A percentile compares a stretch with the other conserved stretches of the same genome.
These are phyloP conservation scores for Xerocomellus dryophilus DNA, from an alignment of 768 basidiomycete genomes.

Conservation along the genomic window DNA sequence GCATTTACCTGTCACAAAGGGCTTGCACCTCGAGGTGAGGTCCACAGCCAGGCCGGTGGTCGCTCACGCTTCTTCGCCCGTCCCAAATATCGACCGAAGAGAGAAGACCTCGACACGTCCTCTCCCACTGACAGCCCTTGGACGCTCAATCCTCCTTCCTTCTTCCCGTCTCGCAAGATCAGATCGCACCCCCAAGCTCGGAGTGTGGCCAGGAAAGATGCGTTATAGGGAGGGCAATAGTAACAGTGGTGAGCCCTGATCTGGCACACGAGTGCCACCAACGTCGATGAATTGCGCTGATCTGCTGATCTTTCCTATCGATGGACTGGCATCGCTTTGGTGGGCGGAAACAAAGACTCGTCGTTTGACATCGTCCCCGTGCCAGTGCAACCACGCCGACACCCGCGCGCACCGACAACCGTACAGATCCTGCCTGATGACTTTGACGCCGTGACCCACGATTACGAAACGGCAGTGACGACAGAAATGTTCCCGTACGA, in stretches of 20 bases:
- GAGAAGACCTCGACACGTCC: background rate
- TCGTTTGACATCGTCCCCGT: conserved; percentile 32
- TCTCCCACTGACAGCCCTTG: background rate
- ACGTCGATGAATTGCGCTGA: conserved; percentile 5
- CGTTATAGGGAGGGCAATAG: conserved; percentile 24
- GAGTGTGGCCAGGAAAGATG: conserved; percentile 11
- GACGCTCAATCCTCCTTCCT: background rate
- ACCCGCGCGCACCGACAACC: conserved; percentile 31
- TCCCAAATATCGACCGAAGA: background rate
- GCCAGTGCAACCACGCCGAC: conserved; percentile 18
- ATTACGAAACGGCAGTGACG: conserved; percentile 25
- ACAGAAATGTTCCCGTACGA: conserved; percentile 25
- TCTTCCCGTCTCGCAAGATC: background rate
- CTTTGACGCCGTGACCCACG: conserved; percentile 30
- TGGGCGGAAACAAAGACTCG: conserved; percentile 24
- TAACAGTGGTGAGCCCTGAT: conserved; percentile 28
- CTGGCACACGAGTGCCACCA: background rate
- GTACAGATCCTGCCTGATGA: conserved; percentile 31
- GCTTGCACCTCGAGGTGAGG: conserved; percentile 9
- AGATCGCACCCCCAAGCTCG: background rate
- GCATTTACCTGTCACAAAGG: conserved; percentile 20
- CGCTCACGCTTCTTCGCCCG: background rate
- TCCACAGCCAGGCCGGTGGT: background rate
- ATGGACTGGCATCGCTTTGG: background rate
- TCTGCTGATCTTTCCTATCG: conserved; percentile 13